Base-by-base conservation (phyloP, 768 basidiomycete genomes). In the Trametes cinnabarina region DNA sequence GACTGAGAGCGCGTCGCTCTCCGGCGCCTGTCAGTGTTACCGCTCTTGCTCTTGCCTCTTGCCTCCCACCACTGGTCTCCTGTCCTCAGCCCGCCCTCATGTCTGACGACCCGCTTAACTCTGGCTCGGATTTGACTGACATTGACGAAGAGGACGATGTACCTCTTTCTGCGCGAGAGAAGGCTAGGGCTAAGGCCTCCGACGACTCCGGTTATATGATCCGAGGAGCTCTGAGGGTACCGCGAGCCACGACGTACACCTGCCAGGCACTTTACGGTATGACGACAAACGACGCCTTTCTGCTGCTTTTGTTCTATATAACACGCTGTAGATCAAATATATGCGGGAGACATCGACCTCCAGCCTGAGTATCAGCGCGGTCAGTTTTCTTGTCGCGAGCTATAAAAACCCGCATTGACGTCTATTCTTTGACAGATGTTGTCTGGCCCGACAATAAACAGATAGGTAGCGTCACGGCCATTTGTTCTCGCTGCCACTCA, bases 301-400 rank as follows among this genome's bases (percentile, higher is more conserved):
- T n/a, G n/a, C 17, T 20, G 9, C 4, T 20, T 28, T 2, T 12
- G 28, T 15, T 14, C 15, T 37, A 2, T 14, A 10, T 32, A n/a
- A 4, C 40, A 39, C 30, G 23, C 34, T 12, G 20, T 15, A 89
- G 88, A 88, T 51, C 86, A 90, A 69, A 81, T 90, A 32, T 70
- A 78, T 48, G 74, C 71, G n/a, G 73, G 74, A 2, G 86, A 88
- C 52, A 87, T 92, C 49, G 76, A 88, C 64, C 71, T 90, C 8
- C 83, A 90, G 41, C 86, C 89, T 0, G 90, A 90, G 37, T 92
- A 92, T 66, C 90, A 92, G 66, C 81, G 89, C 66, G 89, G 86
- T 85, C 51, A 7, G 44, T 10, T 14, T 25, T 47, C 14, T 2
- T n/a, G 9, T 23, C 15, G 19, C 34, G 34, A n/a, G 7, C 34